Conservation (phyloP, 352 stramenopile species). For the Pythium volutum region DNA sequence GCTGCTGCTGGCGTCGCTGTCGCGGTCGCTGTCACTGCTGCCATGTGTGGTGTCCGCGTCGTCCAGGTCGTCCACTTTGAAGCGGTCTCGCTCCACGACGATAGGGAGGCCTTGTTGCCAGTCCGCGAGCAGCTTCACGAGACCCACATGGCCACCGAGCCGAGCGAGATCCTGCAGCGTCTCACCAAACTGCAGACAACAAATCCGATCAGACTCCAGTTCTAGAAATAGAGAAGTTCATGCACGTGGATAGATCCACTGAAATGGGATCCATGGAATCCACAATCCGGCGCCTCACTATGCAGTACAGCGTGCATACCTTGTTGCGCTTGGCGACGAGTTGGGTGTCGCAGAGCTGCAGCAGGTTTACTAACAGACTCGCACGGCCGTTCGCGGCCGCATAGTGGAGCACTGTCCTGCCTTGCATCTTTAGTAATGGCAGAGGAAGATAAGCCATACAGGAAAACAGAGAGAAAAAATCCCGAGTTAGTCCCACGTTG, state of each 20-base stretch:
- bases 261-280: not conserved
- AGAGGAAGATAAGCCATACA: not conserved
- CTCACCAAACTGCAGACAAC: conserved; percentile 33
- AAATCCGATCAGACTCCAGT: not conserved
- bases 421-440: conserved; percentile 44
- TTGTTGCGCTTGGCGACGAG: conserved; percentile 59
- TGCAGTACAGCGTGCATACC: conserved; percentile 26
- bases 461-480: not conserved
- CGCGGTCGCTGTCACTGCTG: conserved; percentile 15
- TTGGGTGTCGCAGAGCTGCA: conserved; percentile 54
- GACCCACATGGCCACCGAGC: conserved; percentile 26
- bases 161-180: conserved; percentile 46
- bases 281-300: no score
- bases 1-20: conserved; percentile 8
- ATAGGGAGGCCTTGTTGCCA: conserved; percentile 21
- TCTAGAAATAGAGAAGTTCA: not conserved
- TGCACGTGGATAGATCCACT: not conserved
- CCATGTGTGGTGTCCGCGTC: conserved; percentile 13
- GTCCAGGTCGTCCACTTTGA: not conserved
- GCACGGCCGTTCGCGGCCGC: conserved; percentile 45
- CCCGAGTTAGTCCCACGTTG: not conserved
- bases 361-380: conserved; percentile 65
- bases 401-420: conserved; percentile 73
- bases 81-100: conserved; percentile 13
- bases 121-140: conserved; percentile 20